Base-by-base conservation (phyloP, 768 basidiomycete species). In the Tricholoma hemisulphureum region DNA sequence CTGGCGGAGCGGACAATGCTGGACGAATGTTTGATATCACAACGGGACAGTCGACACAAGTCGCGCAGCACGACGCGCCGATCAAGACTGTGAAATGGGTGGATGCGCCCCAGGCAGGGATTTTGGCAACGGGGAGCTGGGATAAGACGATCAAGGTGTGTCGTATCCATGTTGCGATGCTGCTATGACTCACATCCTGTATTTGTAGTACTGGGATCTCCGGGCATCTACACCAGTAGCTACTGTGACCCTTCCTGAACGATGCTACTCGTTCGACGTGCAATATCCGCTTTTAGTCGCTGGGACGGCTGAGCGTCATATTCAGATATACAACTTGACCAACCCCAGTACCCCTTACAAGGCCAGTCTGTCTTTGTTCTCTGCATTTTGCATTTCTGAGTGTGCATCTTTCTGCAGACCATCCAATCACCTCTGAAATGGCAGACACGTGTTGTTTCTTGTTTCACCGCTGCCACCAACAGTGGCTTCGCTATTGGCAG, bases 51-150 rank as follows among this genome's bases (percentile, higher is more conserved):
- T 68, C 87, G 1, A 80, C 81, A 3, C 93, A 95, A 69, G 88
- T 97, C 49, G 94, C 92, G 18, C 89, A 89, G 59, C 95, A 98
- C 61, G 94, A 97, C 69, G 91, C 87, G 46, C 91, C 91, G 10
- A 85, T 96, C 65, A 91, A 87, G 71, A 86, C 83, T 57, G 87
- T 93, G 35, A 81, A 85, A 54, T 95, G 89, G 85, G 78, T 93
- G 53, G 89, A 95, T 60, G 82, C 87, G 5, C 86, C 85, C 20
- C 83, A 82, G 60, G 82, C 83, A 32, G 84, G 91, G 13, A 85
- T 95, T 60, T 77, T 95, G 18, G 92, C 88, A 11, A 98, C 96
- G 1, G 97, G 95, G 9, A 94, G 93, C 53, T 99, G 97, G 97
- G 96, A 99, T 72, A 96, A 96, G 75, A 96, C 93, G 1, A 74